These are phyloP conservation scores for Nemania sp. DNA, from an alignment of 2,329 filamentous ascomycete species.

Conservation along the genomic window DNA sequence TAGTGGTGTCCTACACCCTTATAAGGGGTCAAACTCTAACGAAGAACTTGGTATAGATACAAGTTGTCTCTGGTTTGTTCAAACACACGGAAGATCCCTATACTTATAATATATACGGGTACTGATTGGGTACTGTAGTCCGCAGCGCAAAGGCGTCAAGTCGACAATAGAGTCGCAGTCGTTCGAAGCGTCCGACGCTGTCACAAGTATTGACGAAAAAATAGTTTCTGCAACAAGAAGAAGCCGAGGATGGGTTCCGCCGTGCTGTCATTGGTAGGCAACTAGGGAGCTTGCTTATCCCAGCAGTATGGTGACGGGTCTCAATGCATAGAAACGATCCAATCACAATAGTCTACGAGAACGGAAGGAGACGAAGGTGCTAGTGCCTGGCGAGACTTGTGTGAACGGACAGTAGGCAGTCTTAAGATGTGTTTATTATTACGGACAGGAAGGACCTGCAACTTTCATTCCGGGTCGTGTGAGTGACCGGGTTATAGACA, in stretches of 20 bases:
- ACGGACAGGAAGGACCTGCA: not conserved
- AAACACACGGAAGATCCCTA: too few species aligned
- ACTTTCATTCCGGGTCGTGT: not conserved
- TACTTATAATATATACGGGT: too few species aligned
- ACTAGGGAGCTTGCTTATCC: slow-evolving; percentile 5
- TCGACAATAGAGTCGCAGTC: not conserved
- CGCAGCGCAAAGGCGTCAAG: too few species aligned
- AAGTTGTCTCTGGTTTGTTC: too few species aligned
- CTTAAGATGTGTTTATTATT: slow-evolving; percentile 10
- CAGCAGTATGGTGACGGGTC: slow-evolving; percentile 4
- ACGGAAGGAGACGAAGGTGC: not conserved
- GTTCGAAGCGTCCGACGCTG: not conserved
- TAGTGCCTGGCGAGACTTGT: not conserved
- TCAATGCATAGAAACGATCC: slow-evolving; percentile 5
- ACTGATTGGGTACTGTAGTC: too few species aligned
- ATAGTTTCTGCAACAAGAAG: slow-evolving; percentile 8
- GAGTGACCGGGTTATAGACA: not conserved
- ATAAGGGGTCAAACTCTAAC: too few species aligned
- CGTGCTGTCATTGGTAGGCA: not conserved
- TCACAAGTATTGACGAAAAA: not conserved
- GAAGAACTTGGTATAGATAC: too few species aligned
- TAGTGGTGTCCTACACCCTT: too few species aligned
- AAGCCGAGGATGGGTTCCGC: not conserved
- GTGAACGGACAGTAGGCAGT: not conserved
- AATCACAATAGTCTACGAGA: not conserved